Evolutionary conservation across 768 basidiomycete species (phyloP), one percentile per base, ranked within the genome.

Genomic region (Chalciporus chontae): DNA sequence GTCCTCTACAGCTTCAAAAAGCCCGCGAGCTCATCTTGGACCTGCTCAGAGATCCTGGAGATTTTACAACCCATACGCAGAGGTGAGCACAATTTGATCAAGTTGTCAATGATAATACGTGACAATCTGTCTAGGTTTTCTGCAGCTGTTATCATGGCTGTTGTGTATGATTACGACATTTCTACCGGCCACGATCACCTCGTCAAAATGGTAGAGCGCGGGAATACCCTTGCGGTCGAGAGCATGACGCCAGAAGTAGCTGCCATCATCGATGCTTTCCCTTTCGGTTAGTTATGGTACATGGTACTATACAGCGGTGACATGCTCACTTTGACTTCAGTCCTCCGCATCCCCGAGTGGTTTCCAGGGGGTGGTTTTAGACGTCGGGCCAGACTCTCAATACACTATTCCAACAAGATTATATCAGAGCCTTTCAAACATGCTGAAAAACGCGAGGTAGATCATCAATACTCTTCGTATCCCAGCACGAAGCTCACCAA

Each of bases 91-190:
- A 2, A 2, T n/a, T 26, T 5, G 2, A 2, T 17, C 1, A 8
- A 29, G 21, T 2, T 26, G 26, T 26, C 8, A 18, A 23, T 14
- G 1, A 4, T 4, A n/a, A n/a, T 15, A 15, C 15, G 5, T 6
- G 3, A n/a, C 37, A n/a, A 26, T 21, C 7, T 4, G 7, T 41
- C 5, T 32, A 72, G 72, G 46, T 57, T 64, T 36, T 60, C 70
- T 8, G 66, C 71, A 13, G 61, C 70, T 1, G 65, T 73, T 2
- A 63, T 74, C 37, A 59, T 77, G 48, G 66, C 69, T 14, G 62
- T 77, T 13, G 64, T 70, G 13, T 78, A 77, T 37, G 77, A 73
- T 17, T 63, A 69, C 13, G 55, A 69, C 5, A 63, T 74, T 7
- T 64, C 64, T 14, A 58, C 69, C 8, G 52, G 63, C 27, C 65